Base-by-base conservation (phyloP, 495 filamentous ascomycete species). In the Penicillium ucsense region DNA sequence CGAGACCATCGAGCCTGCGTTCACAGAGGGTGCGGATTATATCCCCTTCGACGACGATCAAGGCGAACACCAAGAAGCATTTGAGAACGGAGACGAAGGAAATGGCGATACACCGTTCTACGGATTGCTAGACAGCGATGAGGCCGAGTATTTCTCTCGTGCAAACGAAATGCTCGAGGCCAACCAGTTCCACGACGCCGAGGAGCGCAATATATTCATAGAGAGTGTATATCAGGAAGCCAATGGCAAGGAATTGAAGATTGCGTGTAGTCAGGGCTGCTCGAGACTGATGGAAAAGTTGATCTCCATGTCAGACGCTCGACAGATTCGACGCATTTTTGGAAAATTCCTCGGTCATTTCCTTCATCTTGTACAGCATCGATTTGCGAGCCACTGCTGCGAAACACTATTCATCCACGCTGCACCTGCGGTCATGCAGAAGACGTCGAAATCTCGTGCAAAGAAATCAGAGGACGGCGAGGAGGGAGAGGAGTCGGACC, bases 311-410 rank as follows among this genome's bases (percentile, higher is more conserved):
- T 91, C 89, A 33, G 83, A 81, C 42, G 75, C 82, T 38, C 69
- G 67, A 31, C 94, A 98, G 65, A 80, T 96, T 52, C 94, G 94
- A 68, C 74, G 72, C 39, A 63, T 97, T 29, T 96, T 95, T 62
- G 75, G 75, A 47, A 85, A 84, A 40, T 95, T 97, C 59, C 78
- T 74, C 37, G 84, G 86, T n/a, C 84, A 97, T 57, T 96, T 95
- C 66, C 63, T 94, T 43, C 80, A 87, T 56, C 75, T 96, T 31
- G 79, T 95, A 27, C 89, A 92, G 57, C 92, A 98, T 64, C 84
- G 90, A 30, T 98, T 98, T 60, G 92, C 92, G 4, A 88, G 87
- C 44, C 92, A 98, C 67, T 97, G 90, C 61, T 96, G 91, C 64
- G 92, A 98, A 69, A 89, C 86, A 10, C 73, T 98, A 7, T 96